A percentile compares a stretch with the other conserved stretches of the same genome.
Evolutionary conservation across 1,284 basidiomycete species (phyloP).

Genomic region (Heimioporus retisporus): DNA sequence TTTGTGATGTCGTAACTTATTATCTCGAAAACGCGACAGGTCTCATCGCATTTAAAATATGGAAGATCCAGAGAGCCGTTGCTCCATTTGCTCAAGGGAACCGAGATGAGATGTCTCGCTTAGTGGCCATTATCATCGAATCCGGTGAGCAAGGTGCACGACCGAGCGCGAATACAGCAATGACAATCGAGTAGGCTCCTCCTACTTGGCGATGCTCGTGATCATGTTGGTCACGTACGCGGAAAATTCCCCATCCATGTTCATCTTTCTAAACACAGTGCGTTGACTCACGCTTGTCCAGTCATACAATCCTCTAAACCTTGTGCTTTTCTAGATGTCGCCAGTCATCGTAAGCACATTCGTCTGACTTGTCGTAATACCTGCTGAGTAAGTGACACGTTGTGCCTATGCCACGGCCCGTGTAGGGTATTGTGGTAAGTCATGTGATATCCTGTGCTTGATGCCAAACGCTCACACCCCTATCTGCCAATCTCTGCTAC

Average conservation of each 20-base stretch:
- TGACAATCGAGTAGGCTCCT: conserved; percentile 14
- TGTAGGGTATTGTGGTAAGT: conserved; percentile 27
- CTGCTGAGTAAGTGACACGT: too few relatives aligned
- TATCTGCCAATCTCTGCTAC: background rate
- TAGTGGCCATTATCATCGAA: conserved; percentile 24
- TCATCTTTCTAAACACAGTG: conserved; percentile 28
- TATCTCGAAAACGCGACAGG: conserved; percentile 13
- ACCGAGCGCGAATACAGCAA: background rate
- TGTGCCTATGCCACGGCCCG: too few relatives aligned
- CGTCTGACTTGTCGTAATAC: too few relatives aligned
- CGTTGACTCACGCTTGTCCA: background rate
- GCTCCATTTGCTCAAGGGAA: conserved; percentile 7
- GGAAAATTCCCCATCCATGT: conserved; percentile 23
- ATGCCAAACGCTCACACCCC: background rate
- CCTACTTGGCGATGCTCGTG: conserved; percentile 23
- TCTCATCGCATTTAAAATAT: conserved; percentile 29
- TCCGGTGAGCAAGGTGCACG: conserved; percentile 19
- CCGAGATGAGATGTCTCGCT: conserved; percentile 16
- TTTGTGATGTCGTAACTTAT: too few relatives aligned
- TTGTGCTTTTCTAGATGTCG: conserved; percentile 15
- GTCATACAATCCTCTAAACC: background rate
- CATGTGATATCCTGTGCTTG: background rate
- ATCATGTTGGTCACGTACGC: conserved; percentile 23
- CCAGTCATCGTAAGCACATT: conserved; percentile 18
- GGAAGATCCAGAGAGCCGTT: conserved; percentile 24